Base-by-base conservation (phyloP, 1,139 yeast species). In the Zhuliangozyma blackwelliae region DNA sequence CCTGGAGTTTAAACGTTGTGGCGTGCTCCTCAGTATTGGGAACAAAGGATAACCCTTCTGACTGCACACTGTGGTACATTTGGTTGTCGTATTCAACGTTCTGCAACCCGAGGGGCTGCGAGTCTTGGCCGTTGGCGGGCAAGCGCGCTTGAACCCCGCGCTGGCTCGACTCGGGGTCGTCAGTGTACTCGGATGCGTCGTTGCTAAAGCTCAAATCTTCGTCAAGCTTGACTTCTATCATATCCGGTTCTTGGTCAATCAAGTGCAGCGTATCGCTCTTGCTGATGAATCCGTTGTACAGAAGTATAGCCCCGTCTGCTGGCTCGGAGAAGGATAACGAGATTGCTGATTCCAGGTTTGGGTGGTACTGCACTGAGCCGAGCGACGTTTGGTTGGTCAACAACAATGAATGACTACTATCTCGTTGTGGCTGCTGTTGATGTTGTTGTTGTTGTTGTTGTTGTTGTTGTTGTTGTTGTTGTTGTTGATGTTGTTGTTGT, bases 1-100 rank as follows among this genome's bases (percentile, higher is more conserved):
- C 59, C 35, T 55, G 62, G 34, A 56, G 40, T 35, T 51, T 54
- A 28, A 54, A 52, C 19, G 46, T 29, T 5, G 46, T 41, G 12
- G 39, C 28, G 29, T 39, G 47, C 27, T 45, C 45, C 16, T 32
- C 13, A 32, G 40, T 33, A 31, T 36, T 39, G 2, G 47, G 41
- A 11, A 36, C 11, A 22, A 40, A 38, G 6, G 38, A 34, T 11
- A 41, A 32, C 5, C 41, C 47, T 8, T 38, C 36, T 5, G 43
- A 32, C 8, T 37, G 32, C 29, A 31, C 20, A 11, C 32, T 29
- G 22, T 34, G 28, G 9, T 31, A 31, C 10, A 38, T 33, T 5
- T 30, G 25, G 27, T 32, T 40, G 19, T 20, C 26, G 33, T 40
- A 40, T 7, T 37, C 40, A 8, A 41, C 27, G 5, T 28, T 38